Evolutionary conservation across 2,329 filamentous ascomycete genomes (phyloP).

Genomic region (Lasiodiplodia sp.): DNA sequence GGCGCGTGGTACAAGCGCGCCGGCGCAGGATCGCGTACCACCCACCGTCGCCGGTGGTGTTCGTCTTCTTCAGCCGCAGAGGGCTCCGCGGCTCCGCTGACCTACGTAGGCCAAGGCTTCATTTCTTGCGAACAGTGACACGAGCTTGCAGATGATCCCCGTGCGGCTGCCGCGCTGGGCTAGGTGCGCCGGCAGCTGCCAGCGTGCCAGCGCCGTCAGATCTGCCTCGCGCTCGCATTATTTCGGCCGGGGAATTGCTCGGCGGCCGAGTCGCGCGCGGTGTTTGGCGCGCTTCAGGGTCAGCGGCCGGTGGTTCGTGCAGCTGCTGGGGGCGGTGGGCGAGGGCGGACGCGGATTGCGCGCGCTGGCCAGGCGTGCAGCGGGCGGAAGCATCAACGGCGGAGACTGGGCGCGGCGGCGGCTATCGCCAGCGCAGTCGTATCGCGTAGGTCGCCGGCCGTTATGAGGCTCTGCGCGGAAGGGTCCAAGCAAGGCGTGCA

Average conservation of each 20-base stretch:
- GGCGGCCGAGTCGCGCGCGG: conserved; percentile 10
- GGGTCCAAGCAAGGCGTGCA: conserved; percentile 30
- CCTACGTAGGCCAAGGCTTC: conserved; percentile 28
- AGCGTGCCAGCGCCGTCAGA: conserved; percentile 11
- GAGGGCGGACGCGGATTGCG: background rate
- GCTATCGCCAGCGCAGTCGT: conserved; percentile 1
- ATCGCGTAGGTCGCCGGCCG: conserved; percentile 4
- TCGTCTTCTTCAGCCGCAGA: conserved; percentile 22
- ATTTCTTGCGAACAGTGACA: conserved; percentile 23
- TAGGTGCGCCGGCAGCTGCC: conserved; percentile 24
- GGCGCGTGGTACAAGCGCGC: background rate
- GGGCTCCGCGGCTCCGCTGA: conserved; percentile 1
- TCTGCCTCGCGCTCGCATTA: conserved; percentile 13
- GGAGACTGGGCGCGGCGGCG: background rate
- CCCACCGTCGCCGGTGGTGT: conserved; percentile 7
- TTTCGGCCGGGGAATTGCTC: conserved; percentile 24
- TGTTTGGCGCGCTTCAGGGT: background rate
- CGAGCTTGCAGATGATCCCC: conserved; percentile 28
- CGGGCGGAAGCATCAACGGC: background rate
- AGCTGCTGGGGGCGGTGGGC: background rate
- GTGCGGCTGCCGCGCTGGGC: conserved; percentile 20
- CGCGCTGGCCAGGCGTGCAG: background rate
- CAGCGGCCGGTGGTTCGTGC: background rate
- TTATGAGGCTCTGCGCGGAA: conserved; percentile 24
- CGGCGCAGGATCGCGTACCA: conserved; percentile 24